phyloP scores from a whole-genome alignment of 2,329 filamentous ascomycete species.

The Colletotrichum australisinense region DNA sequence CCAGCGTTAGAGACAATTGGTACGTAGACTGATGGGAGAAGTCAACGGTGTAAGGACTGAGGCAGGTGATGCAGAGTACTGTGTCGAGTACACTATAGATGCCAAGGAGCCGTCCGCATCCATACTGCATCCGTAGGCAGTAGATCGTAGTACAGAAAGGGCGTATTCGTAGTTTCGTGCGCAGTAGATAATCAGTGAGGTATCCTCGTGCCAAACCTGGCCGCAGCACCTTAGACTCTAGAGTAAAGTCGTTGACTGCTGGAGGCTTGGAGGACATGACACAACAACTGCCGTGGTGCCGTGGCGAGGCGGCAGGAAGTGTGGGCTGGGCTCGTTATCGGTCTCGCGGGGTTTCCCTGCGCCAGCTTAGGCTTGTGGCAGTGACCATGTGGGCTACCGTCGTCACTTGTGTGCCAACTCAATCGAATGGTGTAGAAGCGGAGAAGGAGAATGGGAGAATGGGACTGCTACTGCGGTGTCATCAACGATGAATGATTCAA shows the following conservation, averaged over 20 bases:
- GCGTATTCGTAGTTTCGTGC: too few relatives aligned
- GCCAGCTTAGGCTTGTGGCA: background rate
- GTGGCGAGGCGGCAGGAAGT: background rate
- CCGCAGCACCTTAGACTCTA: too few relatives aligned
- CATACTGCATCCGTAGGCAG: too few relatives aligned
- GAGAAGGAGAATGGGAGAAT: background rate
- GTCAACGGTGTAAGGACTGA: background rate
- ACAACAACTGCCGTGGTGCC: background rate
- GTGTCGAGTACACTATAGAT: background rate
- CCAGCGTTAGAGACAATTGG: background rate
- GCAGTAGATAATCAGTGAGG: too few relatives aligned
- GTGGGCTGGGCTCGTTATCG: constrained; percentile 21
- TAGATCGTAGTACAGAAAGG: too few relatives aligned
- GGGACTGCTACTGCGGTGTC: background rate
- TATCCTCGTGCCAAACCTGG: too few relatives aligned
- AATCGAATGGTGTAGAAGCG: background rate
- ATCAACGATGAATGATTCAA: constrained; percentile 7
- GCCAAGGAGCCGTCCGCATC: background rate
- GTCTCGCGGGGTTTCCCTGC: constrained; percentile 18
- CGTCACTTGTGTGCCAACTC: background rate
- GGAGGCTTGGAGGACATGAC: background rate
- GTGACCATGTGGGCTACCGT: background rate
- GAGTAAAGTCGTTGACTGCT: too few relatives aligned
- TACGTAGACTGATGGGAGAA: background rate
- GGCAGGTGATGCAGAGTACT: background rate